Evolutionary conservation across 2,329 filamentous ascomycete genomes (phyloP).

Genomic region (Lanzia echinophila): DNA sequence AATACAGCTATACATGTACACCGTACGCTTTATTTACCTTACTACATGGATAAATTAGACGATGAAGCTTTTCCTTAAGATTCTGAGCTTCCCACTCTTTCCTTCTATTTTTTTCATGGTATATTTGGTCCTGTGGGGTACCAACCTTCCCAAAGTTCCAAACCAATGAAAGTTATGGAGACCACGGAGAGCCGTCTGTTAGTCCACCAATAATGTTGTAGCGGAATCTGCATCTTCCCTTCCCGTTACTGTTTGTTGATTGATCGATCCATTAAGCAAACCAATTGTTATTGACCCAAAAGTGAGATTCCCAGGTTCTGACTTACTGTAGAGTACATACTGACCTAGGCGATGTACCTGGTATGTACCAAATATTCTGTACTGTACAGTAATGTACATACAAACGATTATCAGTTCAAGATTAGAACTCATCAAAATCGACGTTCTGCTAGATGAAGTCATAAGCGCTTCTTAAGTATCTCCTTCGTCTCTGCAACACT

Average conservation of each 20-base stretch:
- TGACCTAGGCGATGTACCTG: too few species aligned
- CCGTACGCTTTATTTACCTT: slow-evolving; percentile 1
- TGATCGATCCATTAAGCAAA: slow-evolving; percentile 5
- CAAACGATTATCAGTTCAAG: neutral
- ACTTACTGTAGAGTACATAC: too few species aligned
- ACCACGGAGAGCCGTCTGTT: neutral
- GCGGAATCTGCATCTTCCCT: slow-evolving; percentile 7
- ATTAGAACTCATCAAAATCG: neutral
- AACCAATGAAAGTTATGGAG: neutral
- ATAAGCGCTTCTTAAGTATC: neutral
- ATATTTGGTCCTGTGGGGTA: neutral
- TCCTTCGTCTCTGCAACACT: neutral
- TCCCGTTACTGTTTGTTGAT: neutral
- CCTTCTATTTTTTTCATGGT: too few species aligned
- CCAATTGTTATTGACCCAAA: neutral
- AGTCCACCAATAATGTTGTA: slow-evolving; percentile 1
- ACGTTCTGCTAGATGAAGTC: slow-evolving; percentile 1
- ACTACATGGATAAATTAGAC: neutral
- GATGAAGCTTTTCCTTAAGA: neutral
- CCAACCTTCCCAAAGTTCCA: neutral
- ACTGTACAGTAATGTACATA: too few species aligned
- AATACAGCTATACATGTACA: too few species aligned
- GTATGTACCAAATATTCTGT: too few species aligned
- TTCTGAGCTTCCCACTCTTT: neutral
- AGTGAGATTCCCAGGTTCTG: neutral